Conservation (phyloP, 306 rosid genomes). For the Vigna reflexopilosa region DNA sequence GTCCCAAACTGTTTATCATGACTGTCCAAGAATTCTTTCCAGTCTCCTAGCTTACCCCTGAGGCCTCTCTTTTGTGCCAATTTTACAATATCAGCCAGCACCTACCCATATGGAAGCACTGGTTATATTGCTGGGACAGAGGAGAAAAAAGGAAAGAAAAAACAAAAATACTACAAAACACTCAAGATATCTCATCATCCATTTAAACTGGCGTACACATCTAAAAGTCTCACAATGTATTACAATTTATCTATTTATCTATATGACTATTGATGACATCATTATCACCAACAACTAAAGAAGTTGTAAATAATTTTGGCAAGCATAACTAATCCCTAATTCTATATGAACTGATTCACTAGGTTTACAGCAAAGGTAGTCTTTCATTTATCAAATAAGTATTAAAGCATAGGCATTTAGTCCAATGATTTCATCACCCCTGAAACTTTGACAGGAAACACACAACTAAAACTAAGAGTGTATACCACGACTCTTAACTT, state of each 20-base stretch:
- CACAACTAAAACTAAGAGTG: constrained; percentile 1
- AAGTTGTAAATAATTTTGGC: background rate
- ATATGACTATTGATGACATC: background rate
- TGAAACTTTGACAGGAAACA: too few species aligned
- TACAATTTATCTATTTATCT: background rate
- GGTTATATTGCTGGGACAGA: background rate
- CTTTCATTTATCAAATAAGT: background rate
- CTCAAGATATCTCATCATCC: background rate
- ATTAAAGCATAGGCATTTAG: background rate
- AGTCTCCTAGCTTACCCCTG: constrained; percentile 70
- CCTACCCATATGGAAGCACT: constrained; percentile 51
- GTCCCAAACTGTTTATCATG: constrained; percentile 74
- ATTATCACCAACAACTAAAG: background rate
- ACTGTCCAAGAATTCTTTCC: constrained; percentile 74
- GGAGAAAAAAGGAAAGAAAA: background rate
- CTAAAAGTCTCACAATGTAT: constrained; percentile 15
- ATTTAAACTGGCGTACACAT: constrained; percentile 8
- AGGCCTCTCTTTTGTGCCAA: constrained; percentile 71
- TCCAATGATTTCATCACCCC: background rate
- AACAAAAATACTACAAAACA: constrained; percentile 13
- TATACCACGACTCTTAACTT: background rate
- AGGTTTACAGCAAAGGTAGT: constrained; percentile 14
- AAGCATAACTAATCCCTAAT: background rate
- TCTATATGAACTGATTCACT: background rate
- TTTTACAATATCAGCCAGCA: constrained; percentile 76